phyloP scores from a whole-genome alignment of 176 grass and related monocot species.

The Aegilops umbellulata region DNA sequence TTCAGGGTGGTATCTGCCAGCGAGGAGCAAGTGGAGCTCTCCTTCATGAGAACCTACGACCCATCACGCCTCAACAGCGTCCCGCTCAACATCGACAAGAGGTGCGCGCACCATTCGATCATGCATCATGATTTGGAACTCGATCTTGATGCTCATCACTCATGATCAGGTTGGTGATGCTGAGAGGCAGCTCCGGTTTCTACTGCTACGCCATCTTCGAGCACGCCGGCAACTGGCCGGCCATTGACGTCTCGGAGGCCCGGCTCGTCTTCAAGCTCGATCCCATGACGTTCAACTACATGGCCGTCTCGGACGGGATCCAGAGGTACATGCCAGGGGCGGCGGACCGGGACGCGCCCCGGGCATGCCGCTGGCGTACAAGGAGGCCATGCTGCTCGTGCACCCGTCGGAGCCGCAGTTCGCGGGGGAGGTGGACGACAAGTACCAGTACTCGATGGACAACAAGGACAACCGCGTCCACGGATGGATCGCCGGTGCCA shows the following conservation, averaged over 20 bases:
- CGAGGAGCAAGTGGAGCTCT: constrained; percentile 54
- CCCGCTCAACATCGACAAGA: constrained; percentile 47
- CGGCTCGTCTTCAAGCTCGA: constrained; percentile 59
- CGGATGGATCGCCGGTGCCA: no score
- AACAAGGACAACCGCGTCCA: no score
- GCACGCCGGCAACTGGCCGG: constrained; percentile 39
- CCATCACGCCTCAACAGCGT: constrained; percentile 12
- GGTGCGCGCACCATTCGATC: constrained; percentile 14
- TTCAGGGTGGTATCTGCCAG: constrained; percentile 37
- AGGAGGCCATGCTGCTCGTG: no score
- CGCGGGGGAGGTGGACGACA: no score
- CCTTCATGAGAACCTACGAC: constrained; percentile 53
- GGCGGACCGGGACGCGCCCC: constrained; percentile 27
- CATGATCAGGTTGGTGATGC: constrained; percentile 34
- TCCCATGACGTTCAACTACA: constrained; percentile 53
- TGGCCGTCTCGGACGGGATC: constrained; percentile 55
- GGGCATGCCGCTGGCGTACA: constrained; percentile 24
- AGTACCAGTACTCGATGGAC: no score
- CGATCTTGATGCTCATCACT: no score
- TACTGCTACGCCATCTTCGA: constrained; percentile 67
- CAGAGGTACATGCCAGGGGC: constrained; percentile 56
- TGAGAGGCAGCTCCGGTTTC: constrained; percentile 63
- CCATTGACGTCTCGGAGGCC: constrained; percentile 34
- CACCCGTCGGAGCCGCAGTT: no score
- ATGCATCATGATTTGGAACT: background rate